These are phyloP conservation scores for Pseudogymnoascus sp. DNA, from an alignment of 2,329 filamentous ascomycete species.

Conservation along the genomic window DNA sequence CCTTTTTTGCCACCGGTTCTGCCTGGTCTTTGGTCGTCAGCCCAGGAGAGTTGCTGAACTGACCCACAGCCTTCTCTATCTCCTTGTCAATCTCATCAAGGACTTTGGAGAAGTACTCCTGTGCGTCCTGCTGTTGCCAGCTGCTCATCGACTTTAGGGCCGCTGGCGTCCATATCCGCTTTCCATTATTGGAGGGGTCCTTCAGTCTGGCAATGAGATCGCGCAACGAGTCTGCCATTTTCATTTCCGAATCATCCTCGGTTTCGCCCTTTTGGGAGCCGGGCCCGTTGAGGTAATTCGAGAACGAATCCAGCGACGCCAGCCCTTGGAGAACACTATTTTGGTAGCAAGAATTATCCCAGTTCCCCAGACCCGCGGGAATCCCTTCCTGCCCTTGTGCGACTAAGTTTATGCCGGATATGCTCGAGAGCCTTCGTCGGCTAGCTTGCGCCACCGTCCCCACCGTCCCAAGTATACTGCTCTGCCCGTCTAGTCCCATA, in stretches of 20 bases:
- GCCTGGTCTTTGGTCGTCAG: not conserved
- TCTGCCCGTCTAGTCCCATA: conserved; percentile 46
- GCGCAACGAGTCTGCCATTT: conserved; percentile 30
- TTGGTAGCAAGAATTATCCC: conserved; percentile 94
- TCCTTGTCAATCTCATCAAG: conserved; percentile 79
- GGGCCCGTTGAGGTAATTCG: conserved; percentile 51
- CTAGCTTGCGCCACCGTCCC: conserved; percentile 50
- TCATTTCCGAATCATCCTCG: conserved; percentile 17
- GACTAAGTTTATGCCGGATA: conserved; percentile 33
- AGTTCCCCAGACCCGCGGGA: conserved; percentile 72
- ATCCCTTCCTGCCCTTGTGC: conserved; percentile 33
- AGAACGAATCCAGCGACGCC: conserved; percentile 64
- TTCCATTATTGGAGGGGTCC: conserved; percentile 60
- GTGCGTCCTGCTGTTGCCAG: conserved; percentile 93
- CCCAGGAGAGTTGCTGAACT: conserved; percentile 19
- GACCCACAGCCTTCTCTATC: conserved; percentile 41
- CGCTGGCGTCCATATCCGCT: conserved; percentile 71
- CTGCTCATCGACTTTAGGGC: conserved; percentile 87
- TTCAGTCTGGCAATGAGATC: conserved; percentile 64
- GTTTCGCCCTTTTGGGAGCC: conserved; percentile 7
- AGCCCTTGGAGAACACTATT: conserved; percentile 89
- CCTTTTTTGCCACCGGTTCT: not conserved
- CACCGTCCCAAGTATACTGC: conserved; percentile 37
- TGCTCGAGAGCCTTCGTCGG: conserved; percentile 44
- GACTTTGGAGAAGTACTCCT: conserved; percentile 92